A percentile compares a stretch with the other conserved stretches of the same genome.
Evolutionary conservation across 225 moss, liverwort and hornwort species (phyloP).

Genomic region (Rhytidiadelphus loreus): DNA sequence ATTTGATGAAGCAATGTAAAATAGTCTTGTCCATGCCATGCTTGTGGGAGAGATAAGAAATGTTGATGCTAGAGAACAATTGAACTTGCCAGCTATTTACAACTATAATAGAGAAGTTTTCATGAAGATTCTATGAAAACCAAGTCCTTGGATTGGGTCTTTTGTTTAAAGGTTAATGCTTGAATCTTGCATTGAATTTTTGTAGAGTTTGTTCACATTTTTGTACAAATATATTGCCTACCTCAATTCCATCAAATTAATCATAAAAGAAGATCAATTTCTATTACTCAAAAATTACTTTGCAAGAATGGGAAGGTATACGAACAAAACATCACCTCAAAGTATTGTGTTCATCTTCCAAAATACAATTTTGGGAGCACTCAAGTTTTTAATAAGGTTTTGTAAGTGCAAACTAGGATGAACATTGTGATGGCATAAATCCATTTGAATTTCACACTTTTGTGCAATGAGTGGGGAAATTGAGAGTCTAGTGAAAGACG

Average conservation of each 20-base stretch:
- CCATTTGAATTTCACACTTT: not conserved
- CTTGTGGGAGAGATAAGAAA: too few relatives aligned
- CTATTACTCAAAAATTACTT: too few relatives aligned
- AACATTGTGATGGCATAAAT: not conserved
- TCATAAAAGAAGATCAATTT: not conserved
- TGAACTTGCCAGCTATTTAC: too few relatives aligned
- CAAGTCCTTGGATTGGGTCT: accelerated
- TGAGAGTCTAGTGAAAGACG: accelerated
- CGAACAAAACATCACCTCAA: not conserved
- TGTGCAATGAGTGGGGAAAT: not conserved
- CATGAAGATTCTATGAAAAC: not conserved
- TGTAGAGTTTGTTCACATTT: not conserved
- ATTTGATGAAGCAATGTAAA: too few relatives aligned
- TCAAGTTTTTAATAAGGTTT: not conserved
- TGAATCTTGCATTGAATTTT: not conserved
- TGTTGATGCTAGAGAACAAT: too few relatives aligned
- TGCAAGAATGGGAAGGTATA: not conserved
- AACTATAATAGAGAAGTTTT: too few relatives aligned
- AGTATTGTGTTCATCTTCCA: not conserved
- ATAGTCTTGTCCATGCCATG: too few relatives aligned
- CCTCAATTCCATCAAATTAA: not conserved
- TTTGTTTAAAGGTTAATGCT: not conserved
- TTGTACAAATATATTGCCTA: not conserved
- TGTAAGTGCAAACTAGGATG: too few relatives aligned
- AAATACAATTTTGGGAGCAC: not conserved